These are phyloP conservation scores for Sugiyamaella grinbergsii DNA, from an alignment of 1,139 yeast species.

Conservation along the genomic window DNA sequence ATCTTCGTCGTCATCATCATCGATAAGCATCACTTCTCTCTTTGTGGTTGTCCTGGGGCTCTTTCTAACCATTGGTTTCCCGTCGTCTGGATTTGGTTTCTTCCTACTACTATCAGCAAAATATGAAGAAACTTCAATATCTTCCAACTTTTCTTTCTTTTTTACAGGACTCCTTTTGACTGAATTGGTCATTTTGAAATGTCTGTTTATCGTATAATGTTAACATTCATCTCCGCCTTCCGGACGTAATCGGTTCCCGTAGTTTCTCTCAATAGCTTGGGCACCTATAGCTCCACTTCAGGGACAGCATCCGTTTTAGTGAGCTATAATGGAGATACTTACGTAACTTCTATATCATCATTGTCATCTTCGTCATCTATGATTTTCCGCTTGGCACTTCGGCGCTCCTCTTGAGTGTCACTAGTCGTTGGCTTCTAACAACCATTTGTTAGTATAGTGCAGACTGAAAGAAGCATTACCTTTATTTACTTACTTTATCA, in stretches of 20 bases:
- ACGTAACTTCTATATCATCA: constrained; percentile 9
- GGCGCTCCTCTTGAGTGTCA: constrained; percentile 1
- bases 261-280: no score
- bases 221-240: no score
- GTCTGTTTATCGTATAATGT: no score
- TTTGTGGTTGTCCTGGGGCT: neutral
- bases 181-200: no score
- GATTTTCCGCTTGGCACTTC: constrained; percentile 6
- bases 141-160: constrained; percentile 25
- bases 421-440: constrained; percentile 1
- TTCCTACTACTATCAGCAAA: constrained; percentile 21
- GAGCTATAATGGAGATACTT: no score
- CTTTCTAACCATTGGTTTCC: neutral
- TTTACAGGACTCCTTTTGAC: neutral
- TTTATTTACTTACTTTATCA: constrained; percentile 1
- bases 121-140: constrained; percentile 28
- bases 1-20: constrained; percentile 33
- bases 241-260: no score
- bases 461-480: no score
- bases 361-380: constrained; percentile 15
- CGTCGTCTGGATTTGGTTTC: constrained; percentile 14
- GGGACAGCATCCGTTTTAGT: neutral
- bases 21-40: constrained; percentile 1
- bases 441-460: neutral
- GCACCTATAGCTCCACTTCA: neutral